phyloP scores from a whole-genome alignment of 495 filamentous ascomycete species.

The Bryoglossum gracile region DNA sequence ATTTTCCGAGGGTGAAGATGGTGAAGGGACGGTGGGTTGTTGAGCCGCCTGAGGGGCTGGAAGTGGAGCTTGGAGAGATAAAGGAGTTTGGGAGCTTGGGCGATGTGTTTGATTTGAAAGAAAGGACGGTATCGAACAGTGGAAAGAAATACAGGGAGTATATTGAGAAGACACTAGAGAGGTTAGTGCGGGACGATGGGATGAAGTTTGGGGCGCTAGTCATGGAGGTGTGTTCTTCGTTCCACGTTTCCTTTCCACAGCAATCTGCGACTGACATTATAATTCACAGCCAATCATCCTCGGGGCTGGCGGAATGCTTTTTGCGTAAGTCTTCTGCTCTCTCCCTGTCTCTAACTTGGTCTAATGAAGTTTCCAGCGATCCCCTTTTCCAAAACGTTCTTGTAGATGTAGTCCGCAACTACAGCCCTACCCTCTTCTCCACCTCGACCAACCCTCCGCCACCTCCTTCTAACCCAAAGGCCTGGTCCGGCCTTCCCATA shows the following conservation, averaged over 20 bases:
- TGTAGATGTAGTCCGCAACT: slow-evolving; percentile 50
- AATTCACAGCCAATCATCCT: slow-evolving; percentile 51
- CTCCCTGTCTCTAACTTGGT: not conserved
- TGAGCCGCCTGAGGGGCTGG: slow-evolving; percentile 41
- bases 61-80: slow-evolving; percentile 37
- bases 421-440: slow-evolving; percentile 41
- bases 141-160: slow-evolving; percentile 47
- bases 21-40: slow-evolving; percentile 55
- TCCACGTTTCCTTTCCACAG: not conserved
- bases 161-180: slow-evolving; percentile 45
- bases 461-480: slow-evolving; percentile 2
- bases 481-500: slow-evolving; percentile 65
- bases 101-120: slow-evolving; percentile 54
- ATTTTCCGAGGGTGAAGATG: slow-evolving; percentile 62
- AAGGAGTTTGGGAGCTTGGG: slow-evolving; percentile 42
- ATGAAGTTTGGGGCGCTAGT: slow-evolving; percentile 66
- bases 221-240: slow-evolving; percentile 43
- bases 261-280: not conserved
- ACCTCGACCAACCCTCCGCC: slow-evolving; percentile 17
- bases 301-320: slow-evolving; percentile 71
- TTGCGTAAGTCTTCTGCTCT: slow-evolving; percentile 47
- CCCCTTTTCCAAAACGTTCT: slow-evolving; percentile 69
- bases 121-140: slow-evolving; percentile 34
- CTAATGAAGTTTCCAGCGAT: slow-evolving; percentile 40
- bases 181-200: slow-evolving; percentile 43